Conservation (phyloP, 306 rosid species). For the Trifolium pratense region DNA sequence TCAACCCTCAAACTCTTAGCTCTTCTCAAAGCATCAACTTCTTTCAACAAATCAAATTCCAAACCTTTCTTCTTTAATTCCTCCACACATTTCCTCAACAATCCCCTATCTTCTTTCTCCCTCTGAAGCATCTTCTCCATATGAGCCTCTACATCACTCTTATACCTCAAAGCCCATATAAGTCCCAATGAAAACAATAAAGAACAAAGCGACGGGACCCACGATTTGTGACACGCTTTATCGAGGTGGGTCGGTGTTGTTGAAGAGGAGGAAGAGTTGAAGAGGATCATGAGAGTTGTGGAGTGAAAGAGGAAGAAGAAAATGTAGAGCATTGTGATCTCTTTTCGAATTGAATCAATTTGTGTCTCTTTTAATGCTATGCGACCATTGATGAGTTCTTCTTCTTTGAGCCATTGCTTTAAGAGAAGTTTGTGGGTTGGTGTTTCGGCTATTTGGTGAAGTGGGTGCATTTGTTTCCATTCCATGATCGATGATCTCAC, state of each 20-base stretch:
- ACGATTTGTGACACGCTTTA: conserved; percentile 62
- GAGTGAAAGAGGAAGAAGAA: conserved; percentile 98
- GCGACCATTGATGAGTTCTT: conserved; percentile 75
- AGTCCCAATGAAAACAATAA: conserved; percentile 71
- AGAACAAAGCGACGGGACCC: conserved; percentile 88
- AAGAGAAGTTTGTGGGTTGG: conserved; percentile 97
- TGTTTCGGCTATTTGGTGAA: conserved; percentile 87
- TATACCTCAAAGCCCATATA: conserved; percentile 87
- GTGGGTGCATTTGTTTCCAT: conserved; percentile 76
- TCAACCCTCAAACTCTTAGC: conserved; percentile 87
- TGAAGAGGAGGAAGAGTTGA: conserved; percentile 55
- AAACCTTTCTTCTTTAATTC: conserved; percentile 87
- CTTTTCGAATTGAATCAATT: conserved; percentile 71
- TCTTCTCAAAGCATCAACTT: conserved; percentile 90
- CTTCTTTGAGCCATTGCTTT: conserved; percentile 97
- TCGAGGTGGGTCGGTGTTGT: conserved; percentile 12
- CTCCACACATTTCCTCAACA: conserved; percentile 75
- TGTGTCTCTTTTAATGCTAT: conserved; percentile 79
- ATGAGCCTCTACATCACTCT: conserved; percentile 81
- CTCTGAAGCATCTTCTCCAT: conserved; percentile 76
- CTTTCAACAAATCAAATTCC: conserved; percentile 89
- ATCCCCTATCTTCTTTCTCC: conserved; percentile 78
- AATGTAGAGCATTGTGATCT: conserved; percentile 77
- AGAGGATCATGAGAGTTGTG: conserved; percentile 74
- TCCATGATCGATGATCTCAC: conserved; percentile 68